Base-by-base conservation (phyloP, 805 yeast species). In the Yamadazyma akitaensis region DNA sequence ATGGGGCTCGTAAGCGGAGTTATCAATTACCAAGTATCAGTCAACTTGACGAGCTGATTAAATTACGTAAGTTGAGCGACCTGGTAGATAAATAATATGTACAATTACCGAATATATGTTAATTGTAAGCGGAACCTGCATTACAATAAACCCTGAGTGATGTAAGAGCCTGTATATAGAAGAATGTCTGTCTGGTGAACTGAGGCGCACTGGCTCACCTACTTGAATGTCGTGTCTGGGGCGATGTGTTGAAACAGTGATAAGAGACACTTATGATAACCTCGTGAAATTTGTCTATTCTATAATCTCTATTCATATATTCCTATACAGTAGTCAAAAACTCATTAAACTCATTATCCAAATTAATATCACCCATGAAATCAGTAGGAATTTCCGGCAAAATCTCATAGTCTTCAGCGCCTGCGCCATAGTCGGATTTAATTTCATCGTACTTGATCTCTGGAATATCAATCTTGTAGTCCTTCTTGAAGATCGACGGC, bases 301-400 rank as follows among this genome's bases (percentile, higher is more conserved):
- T 28, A 28, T 28, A 28, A 12, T 13, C 32, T 28, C 32, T 28
- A 28, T 28, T 13, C 19, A n/a, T 32, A 13, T 32, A 42, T 16
- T 42, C 13, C 42, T 44, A 38, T 26, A 44, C 51, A 39, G 51
- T 43, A 43, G 54, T 45, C 30, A 51, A 47, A 51, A 51, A 48
- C 7, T 50, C 53, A 28, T 47, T 42, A 44, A 48, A 33, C 30
- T 47, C 51, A 36, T 47, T 50, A 48, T 44, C 47, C 30, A 43
- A 43, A 21, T 30, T 36, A 16, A 42, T 19, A n/a, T 43, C 40
- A 13, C 30, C 35, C 41, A 43, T 36, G 28, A 43, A 36, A 24
- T 43, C 46, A 21, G 36, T 32, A 6, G 26, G 2, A 11, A 41
- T 12, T 17, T 36, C 41, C 12, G 21, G 36, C 36, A 43, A 30